phyloP scores from a whole-genome alignment of 208 protist species.

The Wallacemonas sp. region DNA sequence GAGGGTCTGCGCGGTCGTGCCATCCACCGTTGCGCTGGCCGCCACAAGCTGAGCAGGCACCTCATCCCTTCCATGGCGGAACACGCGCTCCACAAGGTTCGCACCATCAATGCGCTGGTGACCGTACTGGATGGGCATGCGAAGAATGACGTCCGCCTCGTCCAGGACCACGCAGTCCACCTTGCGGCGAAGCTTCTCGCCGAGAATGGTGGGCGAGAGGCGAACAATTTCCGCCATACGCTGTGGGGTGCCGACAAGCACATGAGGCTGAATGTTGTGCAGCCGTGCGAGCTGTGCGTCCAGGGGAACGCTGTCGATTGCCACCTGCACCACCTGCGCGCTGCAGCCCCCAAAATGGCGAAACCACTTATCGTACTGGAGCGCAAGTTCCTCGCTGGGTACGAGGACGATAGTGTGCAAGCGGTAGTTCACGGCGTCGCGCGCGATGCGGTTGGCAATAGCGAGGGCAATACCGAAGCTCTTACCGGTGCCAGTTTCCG shows the following conservation, averaged over 20 bases:
- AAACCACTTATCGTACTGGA: conserved; percentile 92
- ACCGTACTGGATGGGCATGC: conserved; percentile 17
- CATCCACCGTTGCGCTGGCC: conserved; percentile 83
- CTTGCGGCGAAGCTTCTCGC: conserved; percentile 84
- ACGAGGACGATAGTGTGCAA: conserved; percentile 88
- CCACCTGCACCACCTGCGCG: conserved; percentile 75
- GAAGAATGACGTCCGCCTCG: conserved; percentile 80
- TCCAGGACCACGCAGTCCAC: conserved; percentile 91
- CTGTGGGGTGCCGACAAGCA: conserved; percentile 86
- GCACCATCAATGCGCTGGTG: conserved; percentile 52
- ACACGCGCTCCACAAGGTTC: conserved; percentile 79
- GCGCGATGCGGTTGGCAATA: conserved; percentile 80
- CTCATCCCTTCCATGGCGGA: conserved; percentile 68
- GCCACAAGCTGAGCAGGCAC: conserved; percentile 86
- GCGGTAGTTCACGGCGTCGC: conserved; percentile 82
- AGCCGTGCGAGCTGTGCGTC: conserved; percentile 76
- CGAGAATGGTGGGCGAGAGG: conserved; percentile 61
- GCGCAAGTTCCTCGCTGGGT: conserved; percentile 78
- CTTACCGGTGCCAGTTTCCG: conserved; percentile 88
- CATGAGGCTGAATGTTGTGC: conserved; percentile 89
- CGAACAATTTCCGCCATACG: conserved; percentile 72
- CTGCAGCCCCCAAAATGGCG: conserved; percentile 79
- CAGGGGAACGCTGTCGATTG: conserved; percentile 71
- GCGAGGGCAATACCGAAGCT: conserved; percentile 89
- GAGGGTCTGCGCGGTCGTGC: conserved; percentile 75